These are phyloP conservation scores for Citrus hindsii DNA, from an alignment of 345 rosid species.

Conservation along the genomic window DNA sequence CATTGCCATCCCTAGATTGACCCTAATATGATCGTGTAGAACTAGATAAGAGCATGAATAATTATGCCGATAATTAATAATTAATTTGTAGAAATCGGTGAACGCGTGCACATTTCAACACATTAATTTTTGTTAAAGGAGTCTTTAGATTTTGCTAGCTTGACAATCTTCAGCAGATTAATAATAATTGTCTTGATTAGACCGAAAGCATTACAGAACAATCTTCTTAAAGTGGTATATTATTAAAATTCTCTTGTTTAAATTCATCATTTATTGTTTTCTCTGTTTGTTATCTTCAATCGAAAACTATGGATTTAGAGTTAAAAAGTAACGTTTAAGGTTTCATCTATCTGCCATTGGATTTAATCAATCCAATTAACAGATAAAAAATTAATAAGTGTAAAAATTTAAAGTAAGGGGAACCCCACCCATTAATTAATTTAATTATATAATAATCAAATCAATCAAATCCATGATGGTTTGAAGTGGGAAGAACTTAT, in stretches of 20 bases:
- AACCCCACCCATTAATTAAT: not conserved
- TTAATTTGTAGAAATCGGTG: conserved; percentile 8
- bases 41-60: not conserved
- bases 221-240: not conserved
- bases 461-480: conserved; percentile 20
- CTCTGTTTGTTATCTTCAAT: too few species aligned
- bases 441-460: not conserved
- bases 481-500: conserved; percentile 21
- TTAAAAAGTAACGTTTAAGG: too few species aligned
- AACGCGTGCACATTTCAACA: conserved; percentile 17
- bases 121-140: conserved; percentile 13
- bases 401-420: too few species aligned
- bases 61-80: conserved; percentile 15
- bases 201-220: conserved; percentile 21
- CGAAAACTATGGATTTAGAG: too few species aligned
- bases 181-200: conserved; percentile 13
- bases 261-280: too few species aligned
- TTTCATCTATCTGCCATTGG: too few species aligned
- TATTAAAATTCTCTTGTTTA: too few species aligned
- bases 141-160: not conserved
- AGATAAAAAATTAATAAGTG: too few species aligned
- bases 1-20: too few species aligned
- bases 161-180: conserved; percentile 3
- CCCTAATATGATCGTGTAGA: not conserved
- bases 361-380: too few species aligned